Evolutionary conservation across 1,284 basidiomycete species (phyloP), one percentile per base, ranked within the genome.

Genomic region (Moesziomyces parantarcticus): DNA sequence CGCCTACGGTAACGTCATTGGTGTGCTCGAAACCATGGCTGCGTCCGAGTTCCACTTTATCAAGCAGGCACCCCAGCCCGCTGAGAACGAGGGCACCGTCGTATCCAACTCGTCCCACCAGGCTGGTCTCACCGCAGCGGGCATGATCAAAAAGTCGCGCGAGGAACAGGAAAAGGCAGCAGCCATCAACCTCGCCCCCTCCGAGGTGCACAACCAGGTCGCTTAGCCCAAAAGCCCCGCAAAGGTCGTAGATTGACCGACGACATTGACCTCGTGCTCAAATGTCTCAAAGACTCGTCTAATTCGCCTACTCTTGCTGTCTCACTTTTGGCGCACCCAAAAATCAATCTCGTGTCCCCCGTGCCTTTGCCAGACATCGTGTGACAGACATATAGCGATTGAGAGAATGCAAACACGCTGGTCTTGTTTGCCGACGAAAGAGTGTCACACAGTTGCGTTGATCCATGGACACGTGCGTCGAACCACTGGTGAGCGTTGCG

Each of bases 1-100:
- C 34, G 59, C 62, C 9, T 59, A 62, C 53, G 69, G 73, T 39
- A 72, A 75, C 57, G 52, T 72, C 13, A 34, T 75, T 23, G 73
- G 73, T 50, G 65, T 65, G 9, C 61, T 75, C 44, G 73, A 75
- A 23, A 72, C 63, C n/a, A 69, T 75, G 58, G 34, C 50, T 14
- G 62, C 62, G 2, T 46, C 51, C 51, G 69, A 72, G 20, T 72
- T 66, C 40, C 21, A 43, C 2, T 66, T 62, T 20, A 32, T 59
- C 32, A 62, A 61, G 40, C 48, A 50, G 21, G 22, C 25, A 10
- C 54, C 61, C 5, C 46, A 50, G 58, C 67, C 57, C 18, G 50
- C 53, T 1, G 61, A 71, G 21, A 61, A 60, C 50, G 61, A 65
- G 43, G 51, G 57, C 39, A 55, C 59, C 1, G 66, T 61, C 3